A percentile compares a stretch with the other conserved stretches of the same genome.
phyloP scores from a whole-genome alignment of 164 flowering plant genomes.

The Akebia trifoliata region DNA sequence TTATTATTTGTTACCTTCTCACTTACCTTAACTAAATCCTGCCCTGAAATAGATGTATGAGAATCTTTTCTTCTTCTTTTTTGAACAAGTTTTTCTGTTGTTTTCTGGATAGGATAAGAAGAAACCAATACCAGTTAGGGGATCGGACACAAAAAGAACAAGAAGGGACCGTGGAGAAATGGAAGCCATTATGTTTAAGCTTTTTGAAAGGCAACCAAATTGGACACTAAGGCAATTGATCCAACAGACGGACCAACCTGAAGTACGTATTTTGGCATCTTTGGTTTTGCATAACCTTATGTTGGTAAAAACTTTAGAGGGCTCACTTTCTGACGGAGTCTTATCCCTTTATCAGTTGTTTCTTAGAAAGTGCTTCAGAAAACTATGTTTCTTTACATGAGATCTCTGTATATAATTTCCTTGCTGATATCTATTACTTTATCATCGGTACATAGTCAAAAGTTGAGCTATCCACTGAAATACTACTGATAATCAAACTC shows the following conservation, averaged over 20 bases:
- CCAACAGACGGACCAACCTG: conserved; percentile 85
- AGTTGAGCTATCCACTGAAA: too few relatives aligned
- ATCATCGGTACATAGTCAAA: too few relatives aligned
- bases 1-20: neutral
- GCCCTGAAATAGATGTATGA: neutral
- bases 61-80: neutral
- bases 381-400: too few relatives aligned
- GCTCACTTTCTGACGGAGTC: too few relatives aligned
- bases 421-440: too few relatives aligned
- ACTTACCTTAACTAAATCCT: neutral
- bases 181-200: conserved; percentile 84
- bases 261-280: conserved; percentile 35
- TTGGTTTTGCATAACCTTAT: neutral
- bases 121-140: conserved; percentile 45
- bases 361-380: too few relatives aligned
- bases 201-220: conserved; percentile 76
- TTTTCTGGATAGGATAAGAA: conserved; percentile 52
- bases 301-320: neutral
- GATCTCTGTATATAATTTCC: too few relatives aligned
- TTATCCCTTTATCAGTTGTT: neutral
- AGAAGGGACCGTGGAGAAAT: conserved; percentile 79
- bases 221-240: conserved; percentile 74
- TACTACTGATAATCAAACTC: too few relatives aligned
- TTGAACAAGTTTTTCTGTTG: conserved; percentile 5
- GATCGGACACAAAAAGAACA: conserved; percentile 65